Evolutionary conservation across 345 rosid species (phyloP).

Genomic region (Eucalyptus grandis): DNA sequence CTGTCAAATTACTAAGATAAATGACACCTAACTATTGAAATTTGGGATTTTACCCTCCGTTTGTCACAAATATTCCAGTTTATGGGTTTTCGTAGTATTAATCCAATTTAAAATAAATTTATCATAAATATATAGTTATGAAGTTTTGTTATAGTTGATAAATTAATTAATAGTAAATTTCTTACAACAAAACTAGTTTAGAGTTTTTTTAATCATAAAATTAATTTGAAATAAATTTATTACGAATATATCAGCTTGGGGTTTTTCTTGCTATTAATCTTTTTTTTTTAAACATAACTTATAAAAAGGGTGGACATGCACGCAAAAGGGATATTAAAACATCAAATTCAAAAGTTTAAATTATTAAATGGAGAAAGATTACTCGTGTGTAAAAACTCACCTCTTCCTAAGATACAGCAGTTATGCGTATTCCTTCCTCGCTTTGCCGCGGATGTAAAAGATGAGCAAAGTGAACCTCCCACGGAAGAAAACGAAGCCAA

Average conservation of each 20-base stretch:
- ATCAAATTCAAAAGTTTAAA: no score
- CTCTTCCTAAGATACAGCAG: fast-evolving
- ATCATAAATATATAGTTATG: fast-evolving
- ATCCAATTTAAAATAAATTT: no score
- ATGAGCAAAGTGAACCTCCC: background rate
- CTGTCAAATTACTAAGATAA: fast-evolving
- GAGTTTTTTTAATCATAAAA: fast-evolving
- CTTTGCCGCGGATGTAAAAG: background rate
- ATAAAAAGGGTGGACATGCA: background rate
- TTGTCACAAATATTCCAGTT: fast-evolving
- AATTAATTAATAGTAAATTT: no score
- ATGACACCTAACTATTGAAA: fast-evolving
- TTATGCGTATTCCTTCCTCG: fast-evolving
- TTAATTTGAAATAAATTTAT: fast-evolving
- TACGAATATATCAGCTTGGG: fast-evolving
- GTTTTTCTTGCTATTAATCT: fast-evolving
- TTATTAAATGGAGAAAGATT: fast-evolving
- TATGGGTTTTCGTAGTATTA: no score
- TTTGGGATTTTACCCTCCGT: fast-evolving
- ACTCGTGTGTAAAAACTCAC: fast-evolving
- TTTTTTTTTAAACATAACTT: background rate
- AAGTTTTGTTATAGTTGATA: fast-evolving
- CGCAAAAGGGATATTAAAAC: fast-evolving
- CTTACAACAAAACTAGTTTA: fast-evolving
- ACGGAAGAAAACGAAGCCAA: background rate